Evolutionary conservation across 768 basidiomycete genomes (phyloP).

Genomic region (Asterophora lycoperdoides): DNA sequence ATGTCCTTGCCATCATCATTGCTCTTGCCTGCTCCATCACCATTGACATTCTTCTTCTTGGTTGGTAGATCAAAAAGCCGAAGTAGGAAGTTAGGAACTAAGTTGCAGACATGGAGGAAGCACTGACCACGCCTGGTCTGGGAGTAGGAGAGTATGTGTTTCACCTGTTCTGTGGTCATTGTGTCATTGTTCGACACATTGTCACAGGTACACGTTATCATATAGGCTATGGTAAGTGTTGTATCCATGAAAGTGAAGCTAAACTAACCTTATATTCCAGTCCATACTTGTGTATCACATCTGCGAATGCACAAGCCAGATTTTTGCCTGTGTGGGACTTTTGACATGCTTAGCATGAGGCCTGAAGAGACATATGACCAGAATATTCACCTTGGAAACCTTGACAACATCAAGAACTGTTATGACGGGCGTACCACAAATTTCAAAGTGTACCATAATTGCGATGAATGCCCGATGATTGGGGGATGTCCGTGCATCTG

Average conservation of each 20-base stretch:
- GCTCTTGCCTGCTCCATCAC: no score
- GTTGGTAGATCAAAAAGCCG: slow-evolving; percentile 35
- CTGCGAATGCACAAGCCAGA: slow-evolving; percentile 16
- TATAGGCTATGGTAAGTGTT: no score
- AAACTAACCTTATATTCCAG: slow-evolving; percentile 27
- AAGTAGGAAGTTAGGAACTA: slow-evolving; percentile 31
- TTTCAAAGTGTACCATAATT: no score
- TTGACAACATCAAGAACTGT: slow-evolving; percentile 37
- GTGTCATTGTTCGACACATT: slow-evolving; percentile 33
- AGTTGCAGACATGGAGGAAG: slow-evolving; percentile 36
- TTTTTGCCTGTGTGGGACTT: background rate
- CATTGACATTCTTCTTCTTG: no score
- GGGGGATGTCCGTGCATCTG: no score
- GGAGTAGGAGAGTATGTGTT: slow-evolving; percentile 18
- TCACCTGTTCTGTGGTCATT: slow-evolving; percentile 27
- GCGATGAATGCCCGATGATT: no score
- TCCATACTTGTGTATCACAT: slow-evolving; percentile 25
- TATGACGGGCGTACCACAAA: no score
- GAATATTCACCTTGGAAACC: slow-evolving; percentile 17
- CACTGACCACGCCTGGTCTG: slow-evolving; percentile 31
- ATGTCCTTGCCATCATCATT: no score
- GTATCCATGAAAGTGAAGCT: no score
- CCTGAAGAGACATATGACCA: no score
- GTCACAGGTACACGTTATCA: slow-evolving; percentile 31
- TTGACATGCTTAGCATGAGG: no score